These are phyloP conservation scores for Rugosomyces carneus DNA, from an alignment of 1,284 basidiomycete species.

Conservation along the genomic window DNA sequence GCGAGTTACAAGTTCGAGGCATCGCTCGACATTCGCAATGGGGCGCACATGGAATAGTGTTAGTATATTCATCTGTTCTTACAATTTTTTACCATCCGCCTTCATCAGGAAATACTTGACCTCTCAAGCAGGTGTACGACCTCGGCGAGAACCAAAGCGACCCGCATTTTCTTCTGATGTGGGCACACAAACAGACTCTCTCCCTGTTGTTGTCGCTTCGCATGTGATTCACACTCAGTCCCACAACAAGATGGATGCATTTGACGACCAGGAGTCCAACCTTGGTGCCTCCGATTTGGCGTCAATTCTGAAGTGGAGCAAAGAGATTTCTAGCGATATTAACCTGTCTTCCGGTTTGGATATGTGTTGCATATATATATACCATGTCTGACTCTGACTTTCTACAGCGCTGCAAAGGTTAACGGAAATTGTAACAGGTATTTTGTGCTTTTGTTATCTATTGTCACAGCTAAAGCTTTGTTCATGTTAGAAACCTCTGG, in stretches of 20 bases:
- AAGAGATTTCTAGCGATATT: conserved; percentile 67
- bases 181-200: conserved; percentile 56
- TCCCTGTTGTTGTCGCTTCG: conserved; percentile 31
- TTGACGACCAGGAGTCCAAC: conserved; percentile 48
- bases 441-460: conserved; percentile 6
- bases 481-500: conserved; percentile 48
- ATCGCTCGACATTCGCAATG: conserved; percentile 61
- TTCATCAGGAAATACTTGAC: conserved; percentile 44
- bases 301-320: conserved; percentile 63
- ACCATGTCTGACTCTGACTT: conserved; percentile 6
- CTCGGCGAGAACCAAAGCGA: conserved; percentile 44
- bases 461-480: background rate
- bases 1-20: conserved; percentile 58
- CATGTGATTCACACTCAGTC: conserved; percentile 27
- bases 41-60: conserved; percentile 70
- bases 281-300: conserved; percentile 53
- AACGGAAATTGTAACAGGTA: conserved; percentile 65
- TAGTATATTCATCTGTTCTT: conserved; percentile 10
- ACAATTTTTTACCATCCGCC: conserved; percentile 1
- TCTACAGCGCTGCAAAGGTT: conserved; percentile 51
- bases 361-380: background rate
- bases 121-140: conserved; percentile 36
- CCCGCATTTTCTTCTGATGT: conserved; percentile 52
- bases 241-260: conserved; percentile 28
- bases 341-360: conserved; percentile 51